Conservation (phyloP, 2,329 filamentous ascomycete species). For the Cercospora berteroae region DNA sequence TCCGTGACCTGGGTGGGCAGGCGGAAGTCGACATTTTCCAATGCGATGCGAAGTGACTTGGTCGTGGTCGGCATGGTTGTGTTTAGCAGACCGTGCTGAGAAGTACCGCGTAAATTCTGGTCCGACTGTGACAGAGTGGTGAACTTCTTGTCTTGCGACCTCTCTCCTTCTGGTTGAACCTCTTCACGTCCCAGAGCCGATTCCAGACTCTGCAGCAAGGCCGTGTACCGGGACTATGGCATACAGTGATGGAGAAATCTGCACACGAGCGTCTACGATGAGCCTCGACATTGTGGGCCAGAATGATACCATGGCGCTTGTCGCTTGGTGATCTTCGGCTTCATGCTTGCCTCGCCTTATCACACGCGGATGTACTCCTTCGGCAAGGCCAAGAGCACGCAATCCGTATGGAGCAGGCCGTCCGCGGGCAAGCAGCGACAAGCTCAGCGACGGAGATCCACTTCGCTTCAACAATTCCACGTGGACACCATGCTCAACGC, state of each 20-base stretch:
- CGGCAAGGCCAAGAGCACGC: constrained; percentile 10
- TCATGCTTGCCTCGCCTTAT: neutral
- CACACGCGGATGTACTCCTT: constrained; percentile 1
- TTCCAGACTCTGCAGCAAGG: neutral
- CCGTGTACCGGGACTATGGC: neutral
- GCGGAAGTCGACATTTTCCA: constrained; percentile 17
- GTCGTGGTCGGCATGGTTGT: constrained; percentile 1
- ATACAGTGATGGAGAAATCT: neutral
- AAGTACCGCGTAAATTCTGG: neutral
- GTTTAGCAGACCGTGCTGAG: neutral
- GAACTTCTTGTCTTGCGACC: neutral
- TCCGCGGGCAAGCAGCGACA: neutral
- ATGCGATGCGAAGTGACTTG: constrained; percentile 9
- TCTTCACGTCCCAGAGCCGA: neutral
- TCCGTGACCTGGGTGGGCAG: constrained; percentile 17
- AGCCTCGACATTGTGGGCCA: neutral
- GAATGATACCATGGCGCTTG: constrained; percentile 5
- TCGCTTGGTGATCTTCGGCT: neutral
- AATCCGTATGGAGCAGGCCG: neutral
- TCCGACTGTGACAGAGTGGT: no score
- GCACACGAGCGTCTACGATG: neutral
- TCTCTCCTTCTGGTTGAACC: neutral
- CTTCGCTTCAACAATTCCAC: neutral
- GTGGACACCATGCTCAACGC: neutral
- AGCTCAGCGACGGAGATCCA: neutral